Evolutionary conservation across 768 basidiomycete genomes (phyloP).

Genomic region (Leucocoprinus birnbaumii): DNA sequence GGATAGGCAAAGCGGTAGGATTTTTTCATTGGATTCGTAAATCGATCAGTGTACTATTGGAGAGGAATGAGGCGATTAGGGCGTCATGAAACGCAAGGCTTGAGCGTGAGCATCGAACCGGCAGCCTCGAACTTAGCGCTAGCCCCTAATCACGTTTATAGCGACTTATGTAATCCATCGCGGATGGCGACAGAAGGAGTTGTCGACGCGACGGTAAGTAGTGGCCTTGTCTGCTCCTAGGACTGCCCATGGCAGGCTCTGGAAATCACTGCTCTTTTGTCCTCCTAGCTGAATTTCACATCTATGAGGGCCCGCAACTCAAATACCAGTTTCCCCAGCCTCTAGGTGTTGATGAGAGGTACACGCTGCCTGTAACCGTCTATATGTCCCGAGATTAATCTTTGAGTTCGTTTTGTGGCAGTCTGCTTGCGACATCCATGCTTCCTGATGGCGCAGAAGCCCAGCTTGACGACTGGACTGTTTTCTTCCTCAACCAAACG

Average conservation of each 20-base stretch:
- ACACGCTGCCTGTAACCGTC: neutral
- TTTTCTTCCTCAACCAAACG: slow-evolving; percentile 97
- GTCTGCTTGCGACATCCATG: slow-evolving; percentile 95
- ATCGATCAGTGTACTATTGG: no score
- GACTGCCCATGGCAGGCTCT: slow-evolving; percentile 48
- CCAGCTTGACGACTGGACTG: slow-evolving; percentile 95
- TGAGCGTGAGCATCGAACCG: no score
- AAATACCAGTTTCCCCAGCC: slow-evolving; percentile 96
- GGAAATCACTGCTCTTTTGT: slow-evolving; percentile 88
- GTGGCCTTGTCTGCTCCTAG: neutral
- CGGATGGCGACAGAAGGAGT: neutral
- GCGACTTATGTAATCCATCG: neutral
- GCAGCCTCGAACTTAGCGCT: no score
- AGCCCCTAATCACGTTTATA: no score
- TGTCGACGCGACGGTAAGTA: neutral
- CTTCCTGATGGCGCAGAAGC: slow-evolving; percentile 97
- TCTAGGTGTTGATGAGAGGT: slow-evolving; percentile 94
- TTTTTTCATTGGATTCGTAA: no score
- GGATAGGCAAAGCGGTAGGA: no score
- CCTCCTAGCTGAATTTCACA: slow-evolving; percentile 98
- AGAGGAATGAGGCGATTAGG: no score
- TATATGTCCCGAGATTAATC: slow-evolving; percentile 1
- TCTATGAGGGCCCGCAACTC: slow-evolving; percentile 89
- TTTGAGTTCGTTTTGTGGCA: slow-evolving; percentile 28
- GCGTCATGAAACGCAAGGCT: no score